Conservation (phyloP, 768 basidiomycete species). For the Suillus clintonianus region DNA sequence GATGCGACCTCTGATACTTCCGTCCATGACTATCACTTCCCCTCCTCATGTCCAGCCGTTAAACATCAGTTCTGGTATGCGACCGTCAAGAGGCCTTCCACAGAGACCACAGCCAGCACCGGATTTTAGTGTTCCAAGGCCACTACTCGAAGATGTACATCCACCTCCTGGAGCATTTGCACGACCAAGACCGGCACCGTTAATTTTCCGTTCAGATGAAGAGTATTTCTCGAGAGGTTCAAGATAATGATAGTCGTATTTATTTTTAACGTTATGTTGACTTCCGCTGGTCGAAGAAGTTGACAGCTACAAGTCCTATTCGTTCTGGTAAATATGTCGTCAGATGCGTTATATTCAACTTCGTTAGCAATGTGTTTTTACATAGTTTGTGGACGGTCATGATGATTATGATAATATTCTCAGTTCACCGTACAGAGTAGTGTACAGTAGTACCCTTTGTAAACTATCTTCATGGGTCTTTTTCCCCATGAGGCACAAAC, state of each 20-base stretch:
- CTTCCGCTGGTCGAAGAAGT: slow-evolving; percentile 7
- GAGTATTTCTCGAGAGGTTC: slow-evolving; percentile 11
- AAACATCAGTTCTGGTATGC: slow-evolving; percentile 9
- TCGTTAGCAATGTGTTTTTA: not conserved
- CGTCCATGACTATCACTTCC: slow-evolving; percentile 24
- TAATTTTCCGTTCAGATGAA: slow-evolving; percentile 18
- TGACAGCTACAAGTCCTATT: not conserved
- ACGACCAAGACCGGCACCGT: slow-evolving; percentile 47
- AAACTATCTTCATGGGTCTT: not conserved
- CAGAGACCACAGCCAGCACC: slow-evolving; percentile 23
- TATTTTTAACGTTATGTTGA: not conserved
- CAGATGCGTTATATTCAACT: not conserved
- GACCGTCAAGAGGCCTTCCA: slow-evolving; percentile 27
- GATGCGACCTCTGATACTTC: slow-evolving; percentile 5
- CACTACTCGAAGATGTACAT: slow-evolving; percentile 11
- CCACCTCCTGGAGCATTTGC: slow-evolving; percentile 34
- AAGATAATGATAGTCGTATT: slow-evolving; percentile 15
- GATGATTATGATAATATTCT: not conserved
- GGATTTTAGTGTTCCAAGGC: slow-evolving; percentile 33
- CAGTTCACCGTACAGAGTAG: not conserved
- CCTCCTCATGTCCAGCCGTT: slow-evolving; percentile 13
- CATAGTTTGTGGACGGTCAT: not conserved
- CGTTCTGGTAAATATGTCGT: not conserved
- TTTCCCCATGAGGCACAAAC: not conserved
- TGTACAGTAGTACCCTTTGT: too few relatives aligned